phyloP scores from a whole-genome alignment of 164 flowering plant genomes.

The Liriodendron chinense region DNA sequence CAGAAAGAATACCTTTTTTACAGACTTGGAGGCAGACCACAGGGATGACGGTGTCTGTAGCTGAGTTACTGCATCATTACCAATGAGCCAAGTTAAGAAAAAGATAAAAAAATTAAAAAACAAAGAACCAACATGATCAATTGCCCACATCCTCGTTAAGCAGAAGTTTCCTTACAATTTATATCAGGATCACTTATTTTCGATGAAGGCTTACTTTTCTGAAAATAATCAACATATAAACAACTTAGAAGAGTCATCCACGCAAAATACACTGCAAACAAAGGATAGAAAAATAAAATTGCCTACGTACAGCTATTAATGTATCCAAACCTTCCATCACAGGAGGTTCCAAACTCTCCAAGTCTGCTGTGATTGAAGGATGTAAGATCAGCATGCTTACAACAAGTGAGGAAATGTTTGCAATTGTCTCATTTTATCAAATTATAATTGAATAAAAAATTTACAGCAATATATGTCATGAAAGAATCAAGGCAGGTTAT shows the following conservation, averaged over 20 bases:
- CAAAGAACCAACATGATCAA: constrained; percentile 4
- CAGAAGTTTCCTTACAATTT: constrained; percentile 38
- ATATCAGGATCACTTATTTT: constrained; percentile 43
- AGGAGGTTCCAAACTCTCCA: constrained; percentile 37
- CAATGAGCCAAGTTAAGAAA: constrained; percentile 9
- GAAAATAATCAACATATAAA: constrained; percentile 9
- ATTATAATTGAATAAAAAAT: not conserved
- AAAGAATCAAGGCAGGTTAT: not conserved
- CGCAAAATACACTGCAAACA: not conserved
- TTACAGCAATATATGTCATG: not conserved
- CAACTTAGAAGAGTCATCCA: not conserved
- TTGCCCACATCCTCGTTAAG: not conserved
- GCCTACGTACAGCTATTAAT: constrained; percentile 54
- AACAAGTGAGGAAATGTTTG: not conserved
- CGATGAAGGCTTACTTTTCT: constrained; percentile 54
- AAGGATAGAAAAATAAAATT: not conserved
- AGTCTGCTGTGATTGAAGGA: constrained; percentile 16
- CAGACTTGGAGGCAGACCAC: constrained; percentile 83
- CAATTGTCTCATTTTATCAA: not conserved
- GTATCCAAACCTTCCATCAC: constrained; percentile 73
- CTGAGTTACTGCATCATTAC: constrained; percentile 39
- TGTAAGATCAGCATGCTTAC: not conserved
- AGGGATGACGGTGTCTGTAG: constrained; percentile 44
- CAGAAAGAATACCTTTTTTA: constrained; percentile 58
- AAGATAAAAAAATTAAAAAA: not conserved